These are phyloP conservation scores for Aspergillus pseudoviridinutans DNA, from an alignment of 2,329 filamentous ascomycete species.

Conservation along the genomic window DNA sequence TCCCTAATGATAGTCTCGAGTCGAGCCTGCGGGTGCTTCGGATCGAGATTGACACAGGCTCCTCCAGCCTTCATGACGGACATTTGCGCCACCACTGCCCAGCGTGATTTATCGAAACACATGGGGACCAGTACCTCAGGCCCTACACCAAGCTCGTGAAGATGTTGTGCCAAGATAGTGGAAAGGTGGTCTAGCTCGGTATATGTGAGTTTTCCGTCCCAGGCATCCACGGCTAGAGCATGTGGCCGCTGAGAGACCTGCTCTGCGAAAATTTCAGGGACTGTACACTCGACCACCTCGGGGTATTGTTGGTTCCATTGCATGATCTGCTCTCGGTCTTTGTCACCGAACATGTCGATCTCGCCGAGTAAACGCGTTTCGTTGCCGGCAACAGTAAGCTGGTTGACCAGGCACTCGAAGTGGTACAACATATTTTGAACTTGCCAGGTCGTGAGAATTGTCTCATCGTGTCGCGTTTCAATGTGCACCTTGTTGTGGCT, in stretches of 20 bases:
- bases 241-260: conserved; percentile 1
- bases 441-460: conserved; percentile 36
- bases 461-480: conserved; percentile 50
- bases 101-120: conserved; percentile 13
- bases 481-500: conserved; percentile 49
- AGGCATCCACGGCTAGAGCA: conserved; percentile 17
- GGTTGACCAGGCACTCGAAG: conserved; percentile 1
- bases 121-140: conserved; percentile 8
- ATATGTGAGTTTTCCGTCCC: conserved; percentile 24
- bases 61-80: conserved; percentile 14
- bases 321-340: conserved; percentile 11
- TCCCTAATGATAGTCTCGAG: neutral
- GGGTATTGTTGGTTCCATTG: conserved; percentile 12
- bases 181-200: conserved; percentile 25
- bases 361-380: neutral
- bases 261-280: conserved; percentile 5
- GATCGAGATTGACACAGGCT: conserved; percentile 11
- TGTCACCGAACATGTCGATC: conserved; percentile 4
- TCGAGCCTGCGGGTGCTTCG: conserved; percentile 4
- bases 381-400: neutral
- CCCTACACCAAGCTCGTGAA: neutral
- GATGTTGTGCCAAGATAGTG: conserved; percentile 9
- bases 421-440: conserved; percentile 2
- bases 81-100: conserved; percentile 11
- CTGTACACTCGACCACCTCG: neutral